Base-by-base conservation (phyloP, 345 rosid genomes). In the Lenwebbia sp. region DNA sequence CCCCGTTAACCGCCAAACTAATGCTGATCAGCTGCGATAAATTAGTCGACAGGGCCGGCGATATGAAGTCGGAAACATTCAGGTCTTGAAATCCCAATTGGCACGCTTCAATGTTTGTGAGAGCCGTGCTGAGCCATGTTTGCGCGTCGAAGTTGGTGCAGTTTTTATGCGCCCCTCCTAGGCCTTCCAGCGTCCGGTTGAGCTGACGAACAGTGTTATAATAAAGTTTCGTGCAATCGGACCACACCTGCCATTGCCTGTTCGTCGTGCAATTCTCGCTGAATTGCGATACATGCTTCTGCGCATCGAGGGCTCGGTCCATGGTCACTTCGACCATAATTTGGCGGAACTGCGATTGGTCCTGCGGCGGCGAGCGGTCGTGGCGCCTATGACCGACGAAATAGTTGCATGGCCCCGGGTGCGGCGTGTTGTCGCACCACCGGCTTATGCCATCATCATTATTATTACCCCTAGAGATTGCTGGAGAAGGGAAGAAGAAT, bases 41-140 rank as follows among this genome's bases (percentile, higher is more conserved):
- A 17, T 88, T 89, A 6, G 88, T 70, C 2, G 84, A 83, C 88
- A 89, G 83, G 54, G 87, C 65, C n/a, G 91, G 90, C 8, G 86
- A 54, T 52, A 90, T 50, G 85, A 85, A 86, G 82, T 90, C 90
- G 3, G 91, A 5, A n/a, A 88, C 83, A 12, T 87, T 89, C 15
- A 92, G 91, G 23, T 90, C 92, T 33, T n/a, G 74, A 49, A 89
- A 92, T 85, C 93, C 93, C 1, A 85, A 83, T 50, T 82, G 81
- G 86, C 93, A 91, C 19, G 93, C 90, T 84, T 84, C 87, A 8
- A 90, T 70, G 85, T 90, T 88, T 84, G 93, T 91, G 10, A 91
- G 83, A 28, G 93, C 89, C 5, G 91, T 87, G 85, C 93, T 91
- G 54, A 91, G 91, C 93, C 93, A 91, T 19, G 93, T 90, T 87